Percentiles rank a stretch among this genome's conserved stretches.
phyloP scores from a whole-genome alignment of 148 eudicot genomes.

The Spergularia bocconei region DNA sequence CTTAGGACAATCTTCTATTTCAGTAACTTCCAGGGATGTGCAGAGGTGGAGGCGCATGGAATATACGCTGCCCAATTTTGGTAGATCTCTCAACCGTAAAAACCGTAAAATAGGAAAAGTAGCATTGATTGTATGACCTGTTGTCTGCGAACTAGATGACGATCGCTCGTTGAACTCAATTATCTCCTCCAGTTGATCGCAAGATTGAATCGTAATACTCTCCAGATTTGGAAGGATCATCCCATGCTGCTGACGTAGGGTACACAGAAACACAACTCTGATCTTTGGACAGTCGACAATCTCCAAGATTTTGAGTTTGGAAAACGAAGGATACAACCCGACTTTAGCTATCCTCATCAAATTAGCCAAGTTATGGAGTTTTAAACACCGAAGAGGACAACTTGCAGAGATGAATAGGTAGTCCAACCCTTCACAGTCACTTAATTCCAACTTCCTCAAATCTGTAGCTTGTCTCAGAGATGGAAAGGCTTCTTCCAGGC shows the following conservation, averaged over 20 bases:
- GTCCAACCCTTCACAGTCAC: background rate
- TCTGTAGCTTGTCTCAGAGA: background rate
- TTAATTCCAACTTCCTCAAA: background rate
- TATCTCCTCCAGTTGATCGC: slow-evolving; percentile 1
- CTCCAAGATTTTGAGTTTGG: background rate
- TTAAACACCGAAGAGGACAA: background rate
- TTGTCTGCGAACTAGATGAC: no score
- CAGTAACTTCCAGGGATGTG: no score
- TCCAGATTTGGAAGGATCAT: slow-evolving; percentile 4
- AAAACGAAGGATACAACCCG: background rate
- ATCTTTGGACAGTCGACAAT: slow-evolving; percentile 1
- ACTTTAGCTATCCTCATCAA: background rate
- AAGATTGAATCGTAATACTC: background rate
- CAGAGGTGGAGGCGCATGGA: no score
- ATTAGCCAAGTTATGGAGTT: background rate
- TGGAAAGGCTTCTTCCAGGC: slow-evolving; percentile 8
- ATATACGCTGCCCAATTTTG: no score
- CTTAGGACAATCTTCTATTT: no score
- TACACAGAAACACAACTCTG: background rate
- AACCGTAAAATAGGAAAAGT: no score
- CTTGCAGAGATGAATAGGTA: background rate
- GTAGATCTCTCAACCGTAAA: no score
- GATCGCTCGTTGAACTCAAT: no score
- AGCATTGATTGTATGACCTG: no score
- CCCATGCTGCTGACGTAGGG: background rate